Evolutionary conservation across 2,329 filamentous ascomycete species (phyloP).

Genomic region (Fusarium sp.): DNA sequence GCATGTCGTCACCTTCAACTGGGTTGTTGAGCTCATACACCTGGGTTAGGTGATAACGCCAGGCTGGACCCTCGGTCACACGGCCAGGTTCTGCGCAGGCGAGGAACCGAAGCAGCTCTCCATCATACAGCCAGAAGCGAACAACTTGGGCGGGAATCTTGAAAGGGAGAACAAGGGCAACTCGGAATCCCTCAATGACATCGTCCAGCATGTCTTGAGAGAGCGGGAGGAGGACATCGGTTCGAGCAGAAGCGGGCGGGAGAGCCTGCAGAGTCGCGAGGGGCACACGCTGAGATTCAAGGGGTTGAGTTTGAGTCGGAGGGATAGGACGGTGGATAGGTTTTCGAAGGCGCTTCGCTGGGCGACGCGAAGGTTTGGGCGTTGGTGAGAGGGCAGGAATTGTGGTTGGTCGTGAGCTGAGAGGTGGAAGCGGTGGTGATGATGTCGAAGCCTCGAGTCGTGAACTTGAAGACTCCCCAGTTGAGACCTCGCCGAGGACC

Average conservation of each 20-base stretch:
- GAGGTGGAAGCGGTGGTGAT: constrained; percentile 11
- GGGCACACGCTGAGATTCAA: constrained; percentile 62
- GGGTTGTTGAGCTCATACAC: constrained; percentile 73
- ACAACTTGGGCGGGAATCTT: constrained; percentile 64
- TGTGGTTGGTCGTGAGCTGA: constrained; percentile 31
- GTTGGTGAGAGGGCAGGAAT: constrained; percentile 25
- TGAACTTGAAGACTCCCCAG: constrained; percentile 22
- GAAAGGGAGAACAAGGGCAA: constrained; percentile 67
- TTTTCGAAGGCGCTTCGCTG: constrained; percentile 38
- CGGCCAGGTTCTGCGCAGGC: constrained; percentile 61
- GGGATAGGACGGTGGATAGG: constrained; percentile 41
- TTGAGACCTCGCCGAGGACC: constrained; percentile 13
- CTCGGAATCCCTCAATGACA: constrained; percentile 61
- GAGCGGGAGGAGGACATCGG: constrained; percentile 66
- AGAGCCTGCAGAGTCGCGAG: constrained; percentile 60
- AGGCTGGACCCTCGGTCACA: constrained; percentile 38
- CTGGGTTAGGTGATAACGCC: constrained; percentile 49
- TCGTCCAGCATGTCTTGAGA: constrained; percentile 57
- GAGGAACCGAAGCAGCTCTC: constrained; percentile 67
- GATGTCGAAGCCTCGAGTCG: constrained; percentile 12
- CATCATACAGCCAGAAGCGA: constrained; percentile 72
- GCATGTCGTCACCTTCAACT: constrained; percentile 62
- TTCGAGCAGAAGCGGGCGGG: constrained; percentile 59
- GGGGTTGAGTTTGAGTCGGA: constrained; percentile 44
- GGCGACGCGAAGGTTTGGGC: constrained; percentile 11